These are phyloP conservation scores for Botrytis galanthina DNA, from an alignment of 2,329 filamentous ascomycete species.

Conservation along the genomic window DNA sequence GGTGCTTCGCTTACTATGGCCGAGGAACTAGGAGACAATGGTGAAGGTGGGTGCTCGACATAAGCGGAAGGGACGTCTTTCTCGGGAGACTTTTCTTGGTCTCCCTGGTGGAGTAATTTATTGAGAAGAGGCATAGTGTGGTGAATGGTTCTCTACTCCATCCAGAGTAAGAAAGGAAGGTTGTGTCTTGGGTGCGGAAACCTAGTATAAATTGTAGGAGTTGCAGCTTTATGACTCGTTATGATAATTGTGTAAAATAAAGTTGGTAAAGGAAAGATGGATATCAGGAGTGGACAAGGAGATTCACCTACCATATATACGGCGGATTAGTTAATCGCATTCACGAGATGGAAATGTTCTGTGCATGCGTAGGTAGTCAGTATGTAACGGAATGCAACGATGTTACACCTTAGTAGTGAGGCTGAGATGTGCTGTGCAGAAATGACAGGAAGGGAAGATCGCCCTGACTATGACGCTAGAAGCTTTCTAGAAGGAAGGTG, in stretches of 20 bases:
- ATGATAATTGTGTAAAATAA: neutral
- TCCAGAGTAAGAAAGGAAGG: neutral
- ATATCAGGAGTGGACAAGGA: neutral
- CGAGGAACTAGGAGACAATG: neutral
- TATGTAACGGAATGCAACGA: neutral
- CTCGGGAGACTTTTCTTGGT: neutral
- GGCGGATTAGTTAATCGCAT: neutral
- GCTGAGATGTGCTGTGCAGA: neutral
- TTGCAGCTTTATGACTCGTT: neutral
- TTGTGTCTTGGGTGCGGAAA: neutral
- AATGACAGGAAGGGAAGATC: neutral
- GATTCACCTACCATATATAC: neutral
- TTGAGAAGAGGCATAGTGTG: neutral
- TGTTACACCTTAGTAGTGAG: neutral
- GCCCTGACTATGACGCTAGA: neutral
- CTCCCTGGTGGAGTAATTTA: neutral
- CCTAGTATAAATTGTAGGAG: neutral
- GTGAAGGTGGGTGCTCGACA: neutral
- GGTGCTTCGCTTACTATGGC: conserved; percentile 17
- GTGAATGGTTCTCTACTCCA: neutral
- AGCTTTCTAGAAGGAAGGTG: neutral
- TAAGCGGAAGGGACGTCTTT: neutral
- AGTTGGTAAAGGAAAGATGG: neutral
- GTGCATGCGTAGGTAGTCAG: neutral
- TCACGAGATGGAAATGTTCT: neutral